These are phyloP conservation scores for Pseudonitzschia multiseries DNA, from an alignment of 108 stramenopile species.

Conservation along the genomic window DNA sequence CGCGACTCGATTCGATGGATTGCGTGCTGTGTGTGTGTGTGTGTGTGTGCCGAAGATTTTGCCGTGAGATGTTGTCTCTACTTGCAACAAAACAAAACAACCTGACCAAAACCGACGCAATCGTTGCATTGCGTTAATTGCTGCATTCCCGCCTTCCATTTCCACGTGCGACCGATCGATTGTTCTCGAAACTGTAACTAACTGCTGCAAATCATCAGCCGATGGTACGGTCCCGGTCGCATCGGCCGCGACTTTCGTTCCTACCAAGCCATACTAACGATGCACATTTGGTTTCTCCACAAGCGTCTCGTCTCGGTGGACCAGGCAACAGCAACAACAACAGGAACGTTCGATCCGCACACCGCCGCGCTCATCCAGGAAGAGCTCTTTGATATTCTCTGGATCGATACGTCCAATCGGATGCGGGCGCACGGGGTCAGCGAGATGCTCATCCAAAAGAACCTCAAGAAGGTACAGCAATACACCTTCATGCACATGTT, in stretches of 20 bases:
- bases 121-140: no score
- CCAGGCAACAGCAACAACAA: no score
- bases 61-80: no score
- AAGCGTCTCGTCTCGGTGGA: slow-evolving; percentile 62
- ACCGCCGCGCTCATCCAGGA: slow-evolving; percentile 68
- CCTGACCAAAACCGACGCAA: no score
- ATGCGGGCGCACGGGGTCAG: slow-evolving; percentile 80
- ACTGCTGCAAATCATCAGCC: slow-evolving; percentile 34
- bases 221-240: slow-evolving; percentile 71
- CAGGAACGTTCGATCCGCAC: slow-evolving; percentile 64
- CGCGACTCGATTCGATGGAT: no score
- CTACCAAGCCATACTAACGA: slow-evolving; percentile 79
- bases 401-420: slow-evolving; percentile 74
- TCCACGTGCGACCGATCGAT: no score
- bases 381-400: slow-evolving; percentile 85
- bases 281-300: slow-evolving; percentile 93
- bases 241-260: slow-evolving; percentile 81
- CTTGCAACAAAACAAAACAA: no score
- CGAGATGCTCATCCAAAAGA: slow-evolving; percentile 83
- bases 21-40: no score
- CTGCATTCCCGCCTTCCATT: background rate
- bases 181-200: no score
- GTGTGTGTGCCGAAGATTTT: no score
- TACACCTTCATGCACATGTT: slow-evolving; percentile 77
- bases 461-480: slow-evolving; percentile 86